These are phyloP conservation scores for Austroboletus eburneus DNA, from an alignment of 768 basidiomycete genomes.

Conservation along the genomic window DNA sequence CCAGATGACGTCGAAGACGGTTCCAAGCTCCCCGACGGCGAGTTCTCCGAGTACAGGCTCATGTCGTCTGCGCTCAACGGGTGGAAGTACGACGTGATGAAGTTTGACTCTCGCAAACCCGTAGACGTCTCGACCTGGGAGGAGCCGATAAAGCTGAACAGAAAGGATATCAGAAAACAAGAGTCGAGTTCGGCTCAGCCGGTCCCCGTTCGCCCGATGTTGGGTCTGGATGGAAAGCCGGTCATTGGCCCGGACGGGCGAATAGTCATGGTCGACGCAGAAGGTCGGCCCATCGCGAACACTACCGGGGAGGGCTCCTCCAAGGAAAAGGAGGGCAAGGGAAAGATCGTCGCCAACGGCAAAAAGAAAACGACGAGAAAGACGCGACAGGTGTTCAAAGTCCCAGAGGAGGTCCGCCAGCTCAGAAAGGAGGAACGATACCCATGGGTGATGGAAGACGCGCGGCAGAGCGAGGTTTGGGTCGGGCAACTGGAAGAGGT, in stretches of 20 bases:
- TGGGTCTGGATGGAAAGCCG: constrained; percentile 80
- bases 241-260: constrained; percentile 75
- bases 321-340: constrained; percentile 38
- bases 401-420: constrained; percentile 73
- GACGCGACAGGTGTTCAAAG: constrained; percentile 77
- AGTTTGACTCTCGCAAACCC: constrained; percentile 73
- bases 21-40: constrained; percentile 58
- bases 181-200: constrained; percentile 34
- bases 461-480: constrained; percentile 68
- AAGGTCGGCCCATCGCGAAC: constrained; percentile 61
- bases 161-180: constrained; percentile 71
- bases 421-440: constrained; percentile 82
- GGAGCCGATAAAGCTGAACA: constrained; percentile 79
- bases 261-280: constrained; percentile 77
- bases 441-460: constrained; percentile 92
- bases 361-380: constrained; percentile 82
- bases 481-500: constrained; percentile 78
- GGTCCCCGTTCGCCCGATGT: constrained; percentile 65
- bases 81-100: constrained; percentile 93
- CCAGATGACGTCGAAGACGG: constrained; percentile 49
- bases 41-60: constrained; percentile 73
- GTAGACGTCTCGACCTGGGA: constrained; percentile 68
- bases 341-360: constrained; percentile 39
- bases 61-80: constrained; percentile 77
- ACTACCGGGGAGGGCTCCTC: constrained; percentile 28